Evolutionary conservation across 768 basidiomycete species (phyloP), one percentile per base, ranked within the genome.

Genomic region (Austroboletus eburneus): DNA sequence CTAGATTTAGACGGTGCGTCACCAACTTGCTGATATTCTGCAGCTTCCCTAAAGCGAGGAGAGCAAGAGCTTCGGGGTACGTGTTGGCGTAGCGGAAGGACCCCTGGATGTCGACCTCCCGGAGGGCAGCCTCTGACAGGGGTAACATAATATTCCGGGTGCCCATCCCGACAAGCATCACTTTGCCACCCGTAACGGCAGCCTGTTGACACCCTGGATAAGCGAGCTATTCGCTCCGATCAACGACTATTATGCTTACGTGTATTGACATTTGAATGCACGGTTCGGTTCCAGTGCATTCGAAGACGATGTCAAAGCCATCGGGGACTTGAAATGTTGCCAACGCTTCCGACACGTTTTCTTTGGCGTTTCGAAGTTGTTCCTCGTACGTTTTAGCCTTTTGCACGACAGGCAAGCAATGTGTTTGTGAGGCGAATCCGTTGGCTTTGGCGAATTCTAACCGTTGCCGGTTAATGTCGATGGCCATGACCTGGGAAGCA

Each of bases 111-210:
- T 97, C 92, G 49, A 97, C 90, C 68, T 96, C 94, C 42, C 94
- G 83, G 46, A 84, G 67, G 14, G 90, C 85, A 33, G 92, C 88
- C 23, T 78, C 75, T 35, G 86, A 85, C 46, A 93, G 76, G n/a
- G 95, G 95, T 44, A 96, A 74, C 52, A 77, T 73, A 46, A 85
- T 79, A 57, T 84, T 86, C 48, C 85, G 79, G 14, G 91, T 81
- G 55, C 95, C 95, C 95, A 98, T 98, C 18, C 95, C 95, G 54
- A 98, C 81, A 58, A 92, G 87, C 76, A 91, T 84, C 46, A 96
- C 90, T 62, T 87, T 91, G 41, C 91, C 90, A 42, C 93, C 94
- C 16, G 87, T 74, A 42, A 77, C 73, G 14, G 93, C 91, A 57
- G 84, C 80, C 91, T 92, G 64, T 44, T 47, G 27, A 43, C 24